Evolutionary conservation across 1,284 basidiomycete species (phyloP).

Genomic region (Marasmius tenuissimus): DNA sequence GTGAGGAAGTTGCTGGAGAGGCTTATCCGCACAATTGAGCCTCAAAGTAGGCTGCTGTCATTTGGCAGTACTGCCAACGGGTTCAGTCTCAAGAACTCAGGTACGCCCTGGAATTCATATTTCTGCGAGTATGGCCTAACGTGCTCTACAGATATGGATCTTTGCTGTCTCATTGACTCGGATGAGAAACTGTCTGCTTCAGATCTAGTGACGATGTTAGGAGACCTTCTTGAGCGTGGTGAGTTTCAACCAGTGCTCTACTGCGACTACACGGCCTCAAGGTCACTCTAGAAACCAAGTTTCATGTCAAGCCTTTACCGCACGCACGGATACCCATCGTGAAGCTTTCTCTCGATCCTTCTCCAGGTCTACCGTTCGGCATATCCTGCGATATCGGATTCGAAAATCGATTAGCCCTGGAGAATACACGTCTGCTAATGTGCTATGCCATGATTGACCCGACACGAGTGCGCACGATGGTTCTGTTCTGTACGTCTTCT

Average conservation of each 20-base stretch:
- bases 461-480: constrained; percentile 88
- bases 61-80: constrained; percentile 96
- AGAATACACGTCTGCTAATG: constrained; percentile 94
- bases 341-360: constrained; percentile 92
- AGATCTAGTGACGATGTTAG: constrained; percentile 93
- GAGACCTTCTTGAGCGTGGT: constrained; percentile 92
- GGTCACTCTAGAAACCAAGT: constrained; percentile 80
- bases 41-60: constrained; percentile 86
- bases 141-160: constrained; percentile 83
- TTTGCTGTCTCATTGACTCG: constrained; percentile 94
- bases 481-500: constrained; percentile 83
- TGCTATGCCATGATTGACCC: constrained; percentile 98
- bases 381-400: constrained; percentile 99
- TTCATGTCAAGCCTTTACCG: constrained; percentile 94
- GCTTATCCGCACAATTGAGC: constrained; percentile 92
- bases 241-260: constrained; percentile 24
- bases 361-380: constrained; percentile 84
- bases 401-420: constrained; percentile 94
- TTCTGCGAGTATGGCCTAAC: constrained; percentile 9
- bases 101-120: constrained; percentile 42
- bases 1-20: constrained; percentile 93
- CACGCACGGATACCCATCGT: constrained; percentile 99
- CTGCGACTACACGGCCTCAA: not conserved
- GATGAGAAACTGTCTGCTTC: constrained; percentile 75
- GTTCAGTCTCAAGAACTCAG: constrained; percentile 93